Evolutionary conservation across 495 filamentous ascomycete genomes (phyloP).

Genomic region (Lentithecium fluviatile): DNA sequence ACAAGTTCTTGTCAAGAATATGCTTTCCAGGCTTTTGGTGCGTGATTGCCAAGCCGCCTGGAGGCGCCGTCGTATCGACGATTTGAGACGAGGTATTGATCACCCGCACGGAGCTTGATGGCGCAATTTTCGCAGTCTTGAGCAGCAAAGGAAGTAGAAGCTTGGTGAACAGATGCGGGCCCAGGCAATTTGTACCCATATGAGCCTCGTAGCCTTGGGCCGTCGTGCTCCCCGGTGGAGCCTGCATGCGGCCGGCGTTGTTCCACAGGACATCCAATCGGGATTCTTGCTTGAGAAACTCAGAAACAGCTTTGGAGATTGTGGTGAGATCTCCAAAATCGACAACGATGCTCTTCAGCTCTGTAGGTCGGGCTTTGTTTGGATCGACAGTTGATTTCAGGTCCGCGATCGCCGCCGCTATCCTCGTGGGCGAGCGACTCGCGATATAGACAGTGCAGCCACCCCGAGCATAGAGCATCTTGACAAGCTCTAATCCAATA

Average conservation of each 20-base stretch:
- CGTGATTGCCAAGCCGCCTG: neutral
- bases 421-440: conserved; percentile 3
- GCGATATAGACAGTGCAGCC: conserved; percentile 19
- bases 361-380: neutral
- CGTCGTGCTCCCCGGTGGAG: neutral
- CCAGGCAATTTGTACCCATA: conserved; percentile 9
- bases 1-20: neutral
- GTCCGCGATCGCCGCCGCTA: neutral
- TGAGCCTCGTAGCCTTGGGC: conserved; percentile 13
- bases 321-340: conserved; percentile 11
- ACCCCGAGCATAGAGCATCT: conserved; percentile 12
- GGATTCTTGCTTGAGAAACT: conserved; percentile 5
- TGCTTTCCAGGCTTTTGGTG: neutral
- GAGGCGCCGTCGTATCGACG: neutral
- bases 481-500: conserved; percentile 14
- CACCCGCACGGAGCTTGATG: neutral
- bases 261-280: conserved; percentile 8
- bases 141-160: conserved; percentile 8
- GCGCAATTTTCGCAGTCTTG: conserved; percentile 1
- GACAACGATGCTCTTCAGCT: conserved; percentile 1
- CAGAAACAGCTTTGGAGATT: neutral
- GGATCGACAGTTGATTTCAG: neutral
- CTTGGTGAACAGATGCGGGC: conserved; percentile 6
- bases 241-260: conserved; percentile 9
- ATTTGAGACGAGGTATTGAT: neutral